phyloP scores from a whole-genome alignment of 768 basidiomycete genomes.

The Tephrocybe sp. region DNA sequence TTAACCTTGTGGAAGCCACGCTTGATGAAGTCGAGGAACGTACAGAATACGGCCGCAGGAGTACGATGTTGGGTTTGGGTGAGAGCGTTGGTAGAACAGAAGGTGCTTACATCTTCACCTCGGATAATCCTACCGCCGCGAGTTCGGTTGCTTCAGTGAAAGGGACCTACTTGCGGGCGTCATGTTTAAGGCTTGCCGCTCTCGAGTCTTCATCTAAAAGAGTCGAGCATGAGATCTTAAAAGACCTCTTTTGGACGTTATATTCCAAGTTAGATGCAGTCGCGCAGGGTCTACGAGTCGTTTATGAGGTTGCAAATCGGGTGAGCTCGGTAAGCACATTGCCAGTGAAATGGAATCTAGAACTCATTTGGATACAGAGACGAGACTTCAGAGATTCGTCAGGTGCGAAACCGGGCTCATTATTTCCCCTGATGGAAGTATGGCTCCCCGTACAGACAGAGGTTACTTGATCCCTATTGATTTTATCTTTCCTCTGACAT shows the following conservation, averaged over 20 bases:
- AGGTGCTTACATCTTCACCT: conserved; percentile 51
- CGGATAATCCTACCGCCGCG: conserved; percentile 26
- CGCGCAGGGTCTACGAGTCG: conserved; percentile 83
- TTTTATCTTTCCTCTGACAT: conserved; percentile 4
- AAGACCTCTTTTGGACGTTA: conserved; percentile 95
- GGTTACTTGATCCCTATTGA: conserved; percentile 39
- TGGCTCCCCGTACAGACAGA: conserved; percentile 90
- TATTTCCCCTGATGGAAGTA: conserved; percentile 84
- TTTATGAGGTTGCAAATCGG: conserved; percentile 87
- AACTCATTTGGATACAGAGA: conserved; percentile 47
- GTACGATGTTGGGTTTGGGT: conserved; percentile 35
- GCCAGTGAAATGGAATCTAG: background rate
- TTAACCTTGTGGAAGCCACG: conserved; percentile 80
- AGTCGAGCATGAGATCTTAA: conserved; percentile 80
- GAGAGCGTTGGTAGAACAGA: conserved; percentile 43
- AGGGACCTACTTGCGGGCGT: conserved; percentile 41
- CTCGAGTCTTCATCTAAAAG: conserved; percentile 73
- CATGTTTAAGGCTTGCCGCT: conserved; percentile 64
- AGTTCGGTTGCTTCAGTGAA: conserved; percentile 24
- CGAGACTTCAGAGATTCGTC: conserved; percentile 90
- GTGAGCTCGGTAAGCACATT: conserved; percentile 83
- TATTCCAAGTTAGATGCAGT: conserved; percentile 96
- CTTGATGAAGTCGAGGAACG: conserved; percentile 92
- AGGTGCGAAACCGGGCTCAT: conserved; percentile 68
- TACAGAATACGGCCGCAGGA: conserved; percentile 71